These are phyloP conservation scores for Schizophyllum amplum DNA, from an alignment of 1,284 basidiomycete genomes.

Conservation along the genomic window DNA sequence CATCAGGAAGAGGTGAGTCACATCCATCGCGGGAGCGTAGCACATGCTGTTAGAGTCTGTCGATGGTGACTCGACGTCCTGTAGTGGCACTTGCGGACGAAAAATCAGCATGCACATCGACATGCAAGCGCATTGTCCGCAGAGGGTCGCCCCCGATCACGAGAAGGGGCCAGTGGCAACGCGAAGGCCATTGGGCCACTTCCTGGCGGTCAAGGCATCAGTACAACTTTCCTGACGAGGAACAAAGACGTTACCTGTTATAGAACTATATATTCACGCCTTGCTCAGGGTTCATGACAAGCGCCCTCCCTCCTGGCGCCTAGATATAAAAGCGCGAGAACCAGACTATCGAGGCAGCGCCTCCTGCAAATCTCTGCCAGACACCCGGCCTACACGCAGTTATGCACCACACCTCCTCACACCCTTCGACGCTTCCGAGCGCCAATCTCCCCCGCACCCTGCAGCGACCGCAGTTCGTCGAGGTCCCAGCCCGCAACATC, in stretches of 20 bases:
- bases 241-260: background rate
- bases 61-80: too few relatives aligned
- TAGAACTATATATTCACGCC: background rate
- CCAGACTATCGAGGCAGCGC: background rate
- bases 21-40: background rate
- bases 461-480: slow-evolving; percentile 41
- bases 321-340: background rate
- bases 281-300: background rate
- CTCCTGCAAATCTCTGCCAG: background rate
- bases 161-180: background rate
- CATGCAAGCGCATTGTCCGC: too few relatives aligned
- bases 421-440: slow-evolving; percentile 18
- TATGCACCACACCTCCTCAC: slow-evolving; percentile 17
- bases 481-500: slow-evolving; percentile 45
- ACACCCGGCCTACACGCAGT: background rate
- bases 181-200: background rate
- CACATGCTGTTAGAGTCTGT: background rate
- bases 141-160: background rate
- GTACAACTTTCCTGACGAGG: background rate
- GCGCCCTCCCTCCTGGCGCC: background rate
- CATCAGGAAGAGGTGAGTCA: background rate
- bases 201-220: background rate
- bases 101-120: too few relatives aligned
- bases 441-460: slow-evolving; percentile 54
- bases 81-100: too few relatives aligned